phyloP scores from a whole-genome alignment of 164 flowering plant species.

The Stephania japonica region DNA sequence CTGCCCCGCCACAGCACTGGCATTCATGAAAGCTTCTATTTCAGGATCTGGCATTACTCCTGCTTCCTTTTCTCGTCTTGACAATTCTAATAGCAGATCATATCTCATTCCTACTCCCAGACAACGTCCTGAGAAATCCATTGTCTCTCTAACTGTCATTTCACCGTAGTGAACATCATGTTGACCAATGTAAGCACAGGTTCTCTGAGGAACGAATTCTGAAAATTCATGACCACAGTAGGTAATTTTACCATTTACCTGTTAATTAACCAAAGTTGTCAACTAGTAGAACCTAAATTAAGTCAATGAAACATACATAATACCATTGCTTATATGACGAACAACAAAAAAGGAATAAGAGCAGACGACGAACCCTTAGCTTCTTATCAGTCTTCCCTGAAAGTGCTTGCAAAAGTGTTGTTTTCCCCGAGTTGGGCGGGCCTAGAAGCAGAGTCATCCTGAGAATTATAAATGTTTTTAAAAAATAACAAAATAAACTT shows the following conservation, averaged over 20 bases:
- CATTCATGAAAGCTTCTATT: constrained; percentile 69
- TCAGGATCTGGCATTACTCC: constrained; percentile 65
- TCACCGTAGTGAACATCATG: constrained; percentile 55
- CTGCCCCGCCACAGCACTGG: constrained; percentile 26
- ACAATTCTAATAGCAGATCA: constrained; percentile 39
- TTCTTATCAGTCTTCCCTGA: constrained; percentile 18
- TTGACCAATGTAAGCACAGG: constrained; percentile 52
- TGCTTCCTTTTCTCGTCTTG: constrained; percentile 37
- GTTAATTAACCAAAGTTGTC: constrained; percentile 8
- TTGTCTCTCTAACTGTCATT: constrained; percentile 58
- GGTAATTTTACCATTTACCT: constrained; percentile 44
- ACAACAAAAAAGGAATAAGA: neutral
- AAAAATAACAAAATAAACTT: neutral
- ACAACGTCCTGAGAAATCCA: constrained; percentile 42
- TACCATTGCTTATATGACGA: neutral
- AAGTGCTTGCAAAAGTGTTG: constrained; percentile 21
- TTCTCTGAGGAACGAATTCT: constrained; percentile 48
- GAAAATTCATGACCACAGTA: constrained; percentile 48
- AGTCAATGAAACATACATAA: neutral
- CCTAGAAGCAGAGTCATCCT: constrained; percentile 24
- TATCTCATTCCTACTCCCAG: constrained; percentile 31
- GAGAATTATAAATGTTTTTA: constrained; percentile 6
- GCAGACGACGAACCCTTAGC: constrained; percentile 14
- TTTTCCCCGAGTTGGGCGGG: constrained; percentile 22
- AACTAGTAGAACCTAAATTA: neutral